Evolutionary conservation across 306 rosid species (phyloP).

Genomic region (Casuarina equisetifolia): DNA sequence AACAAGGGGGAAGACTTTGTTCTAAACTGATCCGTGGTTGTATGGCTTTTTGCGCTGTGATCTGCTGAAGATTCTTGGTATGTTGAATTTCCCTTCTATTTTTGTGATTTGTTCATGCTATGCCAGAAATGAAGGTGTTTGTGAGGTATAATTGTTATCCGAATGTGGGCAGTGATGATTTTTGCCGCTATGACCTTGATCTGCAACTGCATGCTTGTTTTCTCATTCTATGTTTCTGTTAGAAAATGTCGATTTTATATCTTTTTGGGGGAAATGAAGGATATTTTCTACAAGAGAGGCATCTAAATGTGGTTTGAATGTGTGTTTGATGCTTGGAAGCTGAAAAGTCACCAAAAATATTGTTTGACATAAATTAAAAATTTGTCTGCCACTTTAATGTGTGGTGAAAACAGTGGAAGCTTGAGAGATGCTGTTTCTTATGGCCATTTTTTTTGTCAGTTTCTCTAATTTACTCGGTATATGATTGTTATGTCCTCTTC

Average conservation of each 20-base stretch:
- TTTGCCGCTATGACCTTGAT: background rate
- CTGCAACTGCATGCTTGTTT: background rate
- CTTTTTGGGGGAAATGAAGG: background rate
- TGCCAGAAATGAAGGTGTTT: too few species aligned
- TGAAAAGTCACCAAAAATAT: constrained; percentile 10
- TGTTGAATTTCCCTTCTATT: background rate
- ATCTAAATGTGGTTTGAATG: background rate
- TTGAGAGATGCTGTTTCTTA: background rate
- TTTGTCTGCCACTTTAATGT: background rate
- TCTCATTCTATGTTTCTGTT: background rate
- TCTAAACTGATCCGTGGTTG: background rate
- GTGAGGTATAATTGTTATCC: background rate
- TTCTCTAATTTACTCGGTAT: background rate
- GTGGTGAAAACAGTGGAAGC: background rate
- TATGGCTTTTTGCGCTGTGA: constrained; percentile 15
- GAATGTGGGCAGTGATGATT: background rate
- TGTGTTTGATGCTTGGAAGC: background rate
- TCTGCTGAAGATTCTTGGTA: background rate
- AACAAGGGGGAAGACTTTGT: background rate
- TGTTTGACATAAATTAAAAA: background rate
- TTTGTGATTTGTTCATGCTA: background rate
- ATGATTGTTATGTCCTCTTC: background rate
- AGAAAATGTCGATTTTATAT: background rate
- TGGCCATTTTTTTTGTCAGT: background rate
- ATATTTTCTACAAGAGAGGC: background rate